phyloP scores from a whole-genome alignment of 495 filamentous ascomycete species.

The Trichoderma reesei region DNA sequence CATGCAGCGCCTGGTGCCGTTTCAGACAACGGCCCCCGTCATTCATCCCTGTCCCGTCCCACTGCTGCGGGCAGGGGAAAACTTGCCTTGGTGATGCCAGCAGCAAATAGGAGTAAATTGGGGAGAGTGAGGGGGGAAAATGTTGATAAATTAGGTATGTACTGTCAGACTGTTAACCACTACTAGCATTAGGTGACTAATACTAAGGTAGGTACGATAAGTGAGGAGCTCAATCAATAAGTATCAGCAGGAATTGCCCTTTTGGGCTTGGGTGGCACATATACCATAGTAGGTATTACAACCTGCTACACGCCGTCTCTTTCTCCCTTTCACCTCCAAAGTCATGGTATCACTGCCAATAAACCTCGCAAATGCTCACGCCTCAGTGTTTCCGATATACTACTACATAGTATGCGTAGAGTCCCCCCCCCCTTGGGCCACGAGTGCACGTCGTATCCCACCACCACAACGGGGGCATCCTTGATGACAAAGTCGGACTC shows the following conservation, averaged over 20 bases:
- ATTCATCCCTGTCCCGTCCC: too few species aligned
- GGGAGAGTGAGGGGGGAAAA: too few species aligned
- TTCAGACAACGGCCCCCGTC: background rate
- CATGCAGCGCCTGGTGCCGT: conserved; percentile 3
- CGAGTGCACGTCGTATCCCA: background rate
- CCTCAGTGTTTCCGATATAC: background rate
- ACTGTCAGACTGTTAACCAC: too few species aligned
- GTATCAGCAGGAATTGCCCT: too few species aligned
- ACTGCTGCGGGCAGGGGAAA: too few species aligned
- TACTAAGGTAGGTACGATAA: background rate
- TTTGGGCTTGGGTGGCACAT: background rate
- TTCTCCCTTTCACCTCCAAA: background rate
- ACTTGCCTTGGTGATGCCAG: too few species aligned
- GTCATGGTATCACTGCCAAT: background rate
- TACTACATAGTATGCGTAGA: too few species aligned
- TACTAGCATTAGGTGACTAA: background rate
- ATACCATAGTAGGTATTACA: background rate
- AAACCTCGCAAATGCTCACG: background rate
- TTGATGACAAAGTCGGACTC: background rate
- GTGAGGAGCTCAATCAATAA: too few species aligned
- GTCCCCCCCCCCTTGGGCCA: background rate
- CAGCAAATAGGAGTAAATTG: too few species aligned
- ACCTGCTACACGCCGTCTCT: background rate
- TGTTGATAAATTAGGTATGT: too few species aligned
- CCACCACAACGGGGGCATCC: background rate